phyloP scores from a whole-genome alignment of 768 basidiomycete species.

The Lentinula sp. region DNA sequence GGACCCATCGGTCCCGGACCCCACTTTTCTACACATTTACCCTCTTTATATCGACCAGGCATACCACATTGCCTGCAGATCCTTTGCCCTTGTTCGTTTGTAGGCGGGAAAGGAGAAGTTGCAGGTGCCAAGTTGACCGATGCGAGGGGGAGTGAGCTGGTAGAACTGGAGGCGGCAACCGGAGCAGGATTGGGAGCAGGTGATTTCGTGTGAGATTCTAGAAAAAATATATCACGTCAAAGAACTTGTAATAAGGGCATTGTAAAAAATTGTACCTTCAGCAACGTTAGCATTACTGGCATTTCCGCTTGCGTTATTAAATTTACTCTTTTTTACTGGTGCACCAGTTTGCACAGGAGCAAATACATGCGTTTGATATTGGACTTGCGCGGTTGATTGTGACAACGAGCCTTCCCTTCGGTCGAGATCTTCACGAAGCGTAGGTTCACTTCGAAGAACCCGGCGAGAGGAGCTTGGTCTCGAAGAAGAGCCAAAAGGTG shows the following conservation, averaged over 20 bases:
- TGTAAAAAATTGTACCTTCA: conserved; percentile 5
- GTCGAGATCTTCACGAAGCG: conserved; percentile 16
- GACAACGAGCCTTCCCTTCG: conserved; percentile 22
- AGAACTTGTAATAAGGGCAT: conserved; percentile 3
- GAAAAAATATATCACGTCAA: neutral
- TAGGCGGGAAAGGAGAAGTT: conserved; percentile 30
- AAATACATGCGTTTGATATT: conserved; percentile 64
- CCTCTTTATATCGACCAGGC: conserved; percentile 74
- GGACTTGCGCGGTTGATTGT: conserved; percentile 23
- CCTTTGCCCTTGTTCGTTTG: conserved; percentile 61
- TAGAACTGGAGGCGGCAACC: neutral
- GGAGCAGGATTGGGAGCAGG: neutral
- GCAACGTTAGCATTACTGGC: neutral
- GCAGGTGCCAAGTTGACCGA: conserved; percentile 15
- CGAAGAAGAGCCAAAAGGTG: conserved; percentile 9
- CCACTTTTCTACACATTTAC: conserved; percentile 86
- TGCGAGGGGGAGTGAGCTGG: conserved; percentile 12
- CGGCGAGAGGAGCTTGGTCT: conserved; percentile 1
- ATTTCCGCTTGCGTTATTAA: conserved; percentile 8
- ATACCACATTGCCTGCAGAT: conserved; percentile 75
- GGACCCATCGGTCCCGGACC: conserved; percentile 80
- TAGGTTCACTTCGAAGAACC: conserved; percentile 6
- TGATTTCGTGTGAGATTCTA: neutral
- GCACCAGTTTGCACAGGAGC: conserved; percentile 70
- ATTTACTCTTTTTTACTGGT: conserved; percentile 62